Base-by-base conservation (phyloP, 2,329 filamentous ascomycete species). In the Pestalotiopsis sp. region DNA sequence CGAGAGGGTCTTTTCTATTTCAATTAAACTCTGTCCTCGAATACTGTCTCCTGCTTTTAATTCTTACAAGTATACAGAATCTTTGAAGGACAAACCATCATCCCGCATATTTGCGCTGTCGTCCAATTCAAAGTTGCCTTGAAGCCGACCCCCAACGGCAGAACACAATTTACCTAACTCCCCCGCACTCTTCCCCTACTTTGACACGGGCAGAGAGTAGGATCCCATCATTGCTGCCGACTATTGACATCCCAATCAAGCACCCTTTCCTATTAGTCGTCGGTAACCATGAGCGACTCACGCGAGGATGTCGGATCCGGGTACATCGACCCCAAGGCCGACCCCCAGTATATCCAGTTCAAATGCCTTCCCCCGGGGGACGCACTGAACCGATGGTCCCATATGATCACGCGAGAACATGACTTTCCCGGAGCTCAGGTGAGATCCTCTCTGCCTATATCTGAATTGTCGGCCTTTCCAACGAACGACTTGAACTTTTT, bases 371-470 rank as follows among this genome's bases (percentile, higher is more conserved):
- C 87, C 2, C 79, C 86, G 0, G 86, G 86, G 14, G 86, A 84
- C 2, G 75, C 83, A 23, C 83, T 98, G 72, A 98, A 98, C 82
- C 90, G 92, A 70, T 97, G 93, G 88, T 97, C 94, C 4, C 89
- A 93, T 20, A 91, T 89, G 59, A 82, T 98, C 69, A 98, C 95
- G 12, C 90, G 88, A 68, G 92, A 87, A 67, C 93, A 97, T 90
- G 94, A 97, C 80, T 97, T 93, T 75, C 95, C 95, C 0, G 95
- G 93, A 36, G 94, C 95, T 61, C 93, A 97, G 87, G 93, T 93
- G 80, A 69, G 80, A 67, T 45, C 64, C 55, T 27, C n/a, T 31
- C 41, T 61, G 41, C 9, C 25, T n/a, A 14, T 23, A 5, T 14
- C 3, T 25, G 11, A 31, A 11, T 13, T 52, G 45, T 52, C n/a